phyloP scores from a whole-genome alignment of 257 asterid genomes.

The Solanum piurae region DNA sequence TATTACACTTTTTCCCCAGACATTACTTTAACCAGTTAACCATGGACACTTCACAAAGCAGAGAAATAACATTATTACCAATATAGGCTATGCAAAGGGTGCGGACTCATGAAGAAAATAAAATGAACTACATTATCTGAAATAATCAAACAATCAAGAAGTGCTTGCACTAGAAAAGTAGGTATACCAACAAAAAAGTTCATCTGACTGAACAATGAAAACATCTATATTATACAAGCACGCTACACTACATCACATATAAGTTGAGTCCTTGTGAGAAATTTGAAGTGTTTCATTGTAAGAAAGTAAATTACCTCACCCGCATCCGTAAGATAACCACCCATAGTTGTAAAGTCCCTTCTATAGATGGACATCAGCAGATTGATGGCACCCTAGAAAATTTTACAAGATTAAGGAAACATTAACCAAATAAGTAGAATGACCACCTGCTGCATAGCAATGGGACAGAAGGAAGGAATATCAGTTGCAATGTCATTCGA shows the following conservation, averaged over 20 bases:
- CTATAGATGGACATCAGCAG: constrained; percentile 77
- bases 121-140: not conserved
- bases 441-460: not conserved
- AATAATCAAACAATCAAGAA: not conserved
- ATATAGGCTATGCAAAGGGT: not conserved
- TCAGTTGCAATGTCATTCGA: not conserved
- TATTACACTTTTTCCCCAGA: not conserved
- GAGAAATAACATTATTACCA: not conserved
- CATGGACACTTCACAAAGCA: not conserved
- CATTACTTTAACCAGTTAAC: not conserved
- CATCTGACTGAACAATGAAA: not conserved
- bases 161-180: not conserved
- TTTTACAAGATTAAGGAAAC: not conserved
- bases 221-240: not conserved
- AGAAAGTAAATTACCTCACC: constrained; percentile 78
- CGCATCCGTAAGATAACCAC: constrained; percentile 96
- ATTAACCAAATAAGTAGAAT: not conserved
- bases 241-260: not conserved
- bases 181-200: not conserved
- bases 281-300: not conserved
- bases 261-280: not conserved
- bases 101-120: not conserved
- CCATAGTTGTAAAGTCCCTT: constrained; percentile 86
- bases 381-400: constrained; percentile 86
- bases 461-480: not conserved